These are phyloP conservation scores for Kluyveromyces wickerhamii DNA, from an alignment of 805 yeast species.

Conservation along the genomic window DNA sequence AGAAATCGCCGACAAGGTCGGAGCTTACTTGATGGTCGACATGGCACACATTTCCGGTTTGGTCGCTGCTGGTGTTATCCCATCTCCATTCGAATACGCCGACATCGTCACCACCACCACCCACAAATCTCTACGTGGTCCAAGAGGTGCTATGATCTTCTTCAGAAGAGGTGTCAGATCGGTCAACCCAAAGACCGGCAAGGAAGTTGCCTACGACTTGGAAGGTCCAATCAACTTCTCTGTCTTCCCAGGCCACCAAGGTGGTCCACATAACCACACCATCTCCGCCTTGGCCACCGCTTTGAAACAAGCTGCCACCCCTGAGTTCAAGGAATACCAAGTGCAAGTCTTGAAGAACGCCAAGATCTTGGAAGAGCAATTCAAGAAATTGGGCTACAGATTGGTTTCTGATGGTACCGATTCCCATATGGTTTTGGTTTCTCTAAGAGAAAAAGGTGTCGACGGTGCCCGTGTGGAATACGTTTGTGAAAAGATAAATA, in stretches of 20 bases:
- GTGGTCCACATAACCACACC: conserved; percentile 99
- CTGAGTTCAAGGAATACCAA: conserved; percentile 89
- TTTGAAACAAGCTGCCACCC: conserved; percentile 83
- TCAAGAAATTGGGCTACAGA: conserved; percentile 63
- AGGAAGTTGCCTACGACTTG: conserved; percentile 82
- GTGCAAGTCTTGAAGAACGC: conserved; percentile 83
- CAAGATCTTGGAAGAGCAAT: conserved; percentile 66
- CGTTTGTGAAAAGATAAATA: conserved; percentile 87
- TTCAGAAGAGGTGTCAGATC: conserved; percentile 93
- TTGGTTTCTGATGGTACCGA: conserved; percentile 94
- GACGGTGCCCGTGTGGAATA: conserved; percentile 98
- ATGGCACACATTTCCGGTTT: conserved; percentile 99
- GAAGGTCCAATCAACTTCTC: conserved; percentile 95
- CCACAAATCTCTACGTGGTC: conserved; percentile 97
- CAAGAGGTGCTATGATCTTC: conserved; percentile 99
- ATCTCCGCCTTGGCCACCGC: conserved; percentile 97
- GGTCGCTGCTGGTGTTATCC: conserved; percentile 91
- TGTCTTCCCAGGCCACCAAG: conserved; percentile 99
- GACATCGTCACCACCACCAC: conserved; percentile 98
- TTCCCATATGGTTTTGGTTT: conserved; percentile 90
- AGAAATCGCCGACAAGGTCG: conserved; percentile 92
- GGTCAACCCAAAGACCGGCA: conserved; percentile 81
- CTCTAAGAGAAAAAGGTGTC: conserved; percentile 78
- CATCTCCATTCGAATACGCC: conserved; percentile 93
- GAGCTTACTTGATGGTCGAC: conserved; percentile 92